phyloP scores from a whole-genome alignment of 306 rosid genomes.

The Ochetophila trinervis region DNA sequence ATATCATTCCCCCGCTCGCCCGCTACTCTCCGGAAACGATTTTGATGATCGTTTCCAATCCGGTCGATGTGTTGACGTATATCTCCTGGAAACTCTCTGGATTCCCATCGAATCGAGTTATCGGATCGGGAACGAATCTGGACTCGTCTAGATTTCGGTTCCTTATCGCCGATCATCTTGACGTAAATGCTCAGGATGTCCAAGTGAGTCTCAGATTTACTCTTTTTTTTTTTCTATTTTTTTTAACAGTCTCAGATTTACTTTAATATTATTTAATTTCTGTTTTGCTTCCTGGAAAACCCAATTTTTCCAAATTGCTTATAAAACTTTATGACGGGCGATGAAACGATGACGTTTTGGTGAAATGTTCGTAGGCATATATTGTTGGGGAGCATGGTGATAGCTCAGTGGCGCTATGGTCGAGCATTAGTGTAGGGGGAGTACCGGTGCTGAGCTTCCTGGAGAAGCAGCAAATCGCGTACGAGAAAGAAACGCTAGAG shows the following conservation, averaged over 20 bases:
- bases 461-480: constrained; percentile 55
- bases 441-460: constrained; percentile 80
- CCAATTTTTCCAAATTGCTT: background rate
- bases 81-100: constrained; percentile 91
- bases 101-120: constrained; percentile 75
- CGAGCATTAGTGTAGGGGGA: constrained; percentile 90
- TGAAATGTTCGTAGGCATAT: constrained; percentile 47
- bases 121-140: constrained; percentile 94
- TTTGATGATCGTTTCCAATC: constrained; percentile 72
- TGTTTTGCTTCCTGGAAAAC: background rate
- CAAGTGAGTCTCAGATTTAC: constrained; percentile 42
- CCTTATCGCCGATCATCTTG: constrained; percentile 91
- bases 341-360: background rate
- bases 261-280: too few species aligned
- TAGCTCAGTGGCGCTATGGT: constrained; percentile 96
- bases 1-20: constrained; percentile 68
- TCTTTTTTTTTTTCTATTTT: too few species aligned
- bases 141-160: constrained; percentile 88
- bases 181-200: constrained; percentile 90
- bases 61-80: constrained; percentile 76
- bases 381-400: constrained; percentile 98
- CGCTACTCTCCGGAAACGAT: constrained; percentile 49
- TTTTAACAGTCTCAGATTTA: background rate
- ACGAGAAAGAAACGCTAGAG: constrained; percentile 72
- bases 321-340: too few species aligned